These are phyloP conservation scores for Auxenochlorella protothecoides DNA, from an alignment of 139 green algal genomes.

Conservation along the genomic window DNA sequence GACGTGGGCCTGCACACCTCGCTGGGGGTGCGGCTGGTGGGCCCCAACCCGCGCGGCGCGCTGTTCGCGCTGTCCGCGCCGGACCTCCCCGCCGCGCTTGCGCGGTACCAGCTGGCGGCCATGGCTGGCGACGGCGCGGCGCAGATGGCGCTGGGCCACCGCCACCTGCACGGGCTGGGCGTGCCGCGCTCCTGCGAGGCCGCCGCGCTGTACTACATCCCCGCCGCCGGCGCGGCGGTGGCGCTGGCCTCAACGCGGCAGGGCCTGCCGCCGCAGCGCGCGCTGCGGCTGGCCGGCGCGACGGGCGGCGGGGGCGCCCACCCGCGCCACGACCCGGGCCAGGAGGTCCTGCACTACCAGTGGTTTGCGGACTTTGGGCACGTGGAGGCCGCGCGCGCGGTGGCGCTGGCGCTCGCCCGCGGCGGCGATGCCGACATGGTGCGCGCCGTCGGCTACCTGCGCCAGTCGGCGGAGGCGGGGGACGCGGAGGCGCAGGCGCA, in stretches of 20 bases:
- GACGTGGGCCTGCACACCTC: conserved; percentile 47
- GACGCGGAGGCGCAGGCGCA: conserved; percentile 73
- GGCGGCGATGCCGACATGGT: conserved; percentile 50
- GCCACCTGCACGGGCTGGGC: conserved; percentile 53
- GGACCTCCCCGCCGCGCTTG: conserved; percentile 42
- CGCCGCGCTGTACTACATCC: conserved; percentile 72
- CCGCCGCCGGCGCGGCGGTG: conserved; percentile 53
- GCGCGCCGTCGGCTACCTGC: conserved; percentile 47
- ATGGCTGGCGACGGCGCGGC: conserved; percentile 47
- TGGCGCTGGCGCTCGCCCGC: conserved; percentile 68
- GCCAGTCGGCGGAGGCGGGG: conserved; percentile 40
- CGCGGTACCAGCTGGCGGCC: conserved; percentile 76
- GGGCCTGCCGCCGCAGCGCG: conserved; percentile 16
- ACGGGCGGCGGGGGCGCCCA: neutral
- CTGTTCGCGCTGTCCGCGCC: conserved; percentile 18
- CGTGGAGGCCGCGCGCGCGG: conserved; percentile 62
- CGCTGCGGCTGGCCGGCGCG: conserved; percentile 1
- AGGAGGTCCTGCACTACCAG: conserved; percentile 54
- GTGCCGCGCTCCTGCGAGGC: conserved; percentile 68
- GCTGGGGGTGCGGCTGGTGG: conserved; percentile 43
- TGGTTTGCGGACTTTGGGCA: conserved; percentile 84
- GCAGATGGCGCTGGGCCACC: conserved; percentile 71
- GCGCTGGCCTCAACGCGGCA: conserved; percentile 5
- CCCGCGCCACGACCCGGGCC: neutral
- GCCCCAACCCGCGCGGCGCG: conserved; percentile 1